Conservation (phyloP, 2,329 filamentous ascomycete genomes). For the Ophiostoma ulmi region DNA sequence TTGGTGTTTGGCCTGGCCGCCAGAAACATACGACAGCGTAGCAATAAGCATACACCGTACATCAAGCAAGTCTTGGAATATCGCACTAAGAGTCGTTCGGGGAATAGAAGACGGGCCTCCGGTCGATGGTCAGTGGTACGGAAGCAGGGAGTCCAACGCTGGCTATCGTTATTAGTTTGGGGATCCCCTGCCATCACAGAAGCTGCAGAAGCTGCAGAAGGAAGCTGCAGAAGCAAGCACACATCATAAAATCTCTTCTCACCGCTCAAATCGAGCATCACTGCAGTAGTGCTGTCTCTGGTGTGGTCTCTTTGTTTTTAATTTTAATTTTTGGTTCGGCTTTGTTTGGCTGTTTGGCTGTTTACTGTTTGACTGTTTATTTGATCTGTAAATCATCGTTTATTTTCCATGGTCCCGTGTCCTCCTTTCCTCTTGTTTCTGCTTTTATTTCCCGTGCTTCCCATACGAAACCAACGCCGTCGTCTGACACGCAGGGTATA, state of each 20-base stretch:
- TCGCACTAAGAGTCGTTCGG: background rate
- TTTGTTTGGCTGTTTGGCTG: no score
- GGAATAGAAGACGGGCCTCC: background rate
- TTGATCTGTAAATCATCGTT: no score
- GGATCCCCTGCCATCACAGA: background rate
- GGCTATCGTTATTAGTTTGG: background rate
- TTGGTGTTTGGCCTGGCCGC: background rate
- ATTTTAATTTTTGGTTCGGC: background rate
- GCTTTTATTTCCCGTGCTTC: background rate
- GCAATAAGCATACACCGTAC: background rate
- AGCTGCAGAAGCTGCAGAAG: background rate
- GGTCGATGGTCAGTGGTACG: background rate
- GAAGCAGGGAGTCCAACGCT: background rate
- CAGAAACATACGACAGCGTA: slow-evolving; percentile 7
- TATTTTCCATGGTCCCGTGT: background rate
- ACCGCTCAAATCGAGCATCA: background rate
- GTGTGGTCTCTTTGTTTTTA: slow-evolving; percentile 1
- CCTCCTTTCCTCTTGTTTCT: background rate
- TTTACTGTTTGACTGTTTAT: no score
- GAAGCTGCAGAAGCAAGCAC: background rate
- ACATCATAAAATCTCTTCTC: background rate
- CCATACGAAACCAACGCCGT: background rate
- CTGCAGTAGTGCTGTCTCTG: slow-evolving; percentile 4
- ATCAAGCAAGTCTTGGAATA: no score
- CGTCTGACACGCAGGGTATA: background rate